Base-by-base conservation (phyloP, 805 yeast genomes). In the Isabelozyma heimii region DNA sequence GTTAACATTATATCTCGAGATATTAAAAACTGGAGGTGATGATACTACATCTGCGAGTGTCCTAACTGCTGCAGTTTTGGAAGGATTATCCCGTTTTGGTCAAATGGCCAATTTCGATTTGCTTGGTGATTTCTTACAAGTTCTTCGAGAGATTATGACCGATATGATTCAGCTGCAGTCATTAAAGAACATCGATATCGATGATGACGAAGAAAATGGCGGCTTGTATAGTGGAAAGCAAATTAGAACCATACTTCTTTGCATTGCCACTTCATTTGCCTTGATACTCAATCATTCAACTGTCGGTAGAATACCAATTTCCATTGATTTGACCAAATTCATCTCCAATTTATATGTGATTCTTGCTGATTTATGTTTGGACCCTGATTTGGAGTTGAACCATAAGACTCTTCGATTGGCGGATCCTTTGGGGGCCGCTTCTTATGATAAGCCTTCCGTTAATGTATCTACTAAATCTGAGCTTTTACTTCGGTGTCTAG, bases 71-170 rank as follows among this genome's bases (percentile, higher is more conserved):
- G 78, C 92, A 0, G 95, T 92, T 0, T 73, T 94, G 47, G 98
- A 94, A 70, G 98, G 98, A 3, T 70, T 94, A 48, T 88, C 97
- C 1, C 82, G 83, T 61, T 91, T 85, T 62, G 97, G 98, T 2
- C 94, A 87, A 59, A 84, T 91, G 84, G 91, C 95, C 20, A 94
- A 94, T 62, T 83, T 92, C 49, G 98, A 94, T 55, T 74, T 94
- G 42, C 78, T 94, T 56, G 98, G 98, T 24, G 99, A 94, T 64
- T 84, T 94, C 67, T 74, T 94, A 45, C 95, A 87, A 62, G 97
- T 91, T 7, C 76, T 94, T 65, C 78, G 91, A 56, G 98, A 94
- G 66, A 80, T 91, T 20, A 81, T 90, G 64, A 58, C 60, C 10
- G 88, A 80, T 48, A 75, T 73, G 15, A 58, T 74, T n/a, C 71